These are phyloP conservation scores for Pleurotus citrinopileatus DNA, from an alignment of 768 basidiomycete species.

Conservation along the genomic window DNA sequence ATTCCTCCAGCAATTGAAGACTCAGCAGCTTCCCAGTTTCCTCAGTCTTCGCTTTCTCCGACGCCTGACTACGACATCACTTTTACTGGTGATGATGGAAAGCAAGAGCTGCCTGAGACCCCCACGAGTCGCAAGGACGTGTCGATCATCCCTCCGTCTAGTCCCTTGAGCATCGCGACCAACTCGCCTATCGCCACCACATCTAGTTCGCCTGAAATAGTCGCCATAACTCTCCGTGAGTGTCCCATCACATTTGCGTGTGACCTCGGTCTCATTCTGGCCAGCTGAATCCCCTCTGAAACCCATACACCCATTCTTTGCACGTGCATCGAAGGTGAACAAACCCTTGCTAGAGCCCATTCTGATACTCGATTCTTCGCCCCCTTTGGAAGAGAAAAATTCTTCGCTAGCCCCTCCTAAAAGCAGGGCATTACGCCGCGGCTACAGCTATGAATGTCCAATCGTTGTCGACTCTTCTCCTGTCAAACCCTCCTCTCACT, in stretches of 20 bases:
- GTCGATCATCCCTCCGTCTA: neutral
- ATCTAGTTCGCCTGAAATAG: constrained; percentile 2
- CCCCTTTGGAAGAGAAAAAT: constrained; percentile 5
- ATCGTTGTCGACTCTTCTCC: constrained; percentile 6
- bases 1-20: neutral
- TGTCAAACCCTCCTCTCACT: neutral
- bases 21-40: neutral
- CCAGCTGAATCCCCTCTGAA: constrained; percentile 6
- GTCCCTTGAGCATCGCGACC: neutral
- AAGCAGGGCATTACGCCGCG: neutral
- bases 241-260: neutral
- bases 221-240: neutral
- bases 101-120: neutral
- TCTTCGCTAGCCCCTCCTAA: neutral
- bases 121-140: neutral
- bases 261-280: neutral
- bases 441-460: constrained; percentile 3
- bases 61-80: too few species aligned
- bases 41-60: too few species aligned
- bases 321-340: constrained; percentile 5
- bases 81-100: too few species aligned
- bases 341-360: neutral
- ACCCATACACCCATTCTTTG: constrained; percentile 17
- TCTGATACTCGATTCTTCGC: neutral
- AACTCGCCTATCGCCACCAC: neutral